Evolutionary conservation across 2,329 filamentous ascomycete genomes (phyloP), one percentile per base, ranked within the genome.

Genomic region (Aureobasidium zeae): DNA sequence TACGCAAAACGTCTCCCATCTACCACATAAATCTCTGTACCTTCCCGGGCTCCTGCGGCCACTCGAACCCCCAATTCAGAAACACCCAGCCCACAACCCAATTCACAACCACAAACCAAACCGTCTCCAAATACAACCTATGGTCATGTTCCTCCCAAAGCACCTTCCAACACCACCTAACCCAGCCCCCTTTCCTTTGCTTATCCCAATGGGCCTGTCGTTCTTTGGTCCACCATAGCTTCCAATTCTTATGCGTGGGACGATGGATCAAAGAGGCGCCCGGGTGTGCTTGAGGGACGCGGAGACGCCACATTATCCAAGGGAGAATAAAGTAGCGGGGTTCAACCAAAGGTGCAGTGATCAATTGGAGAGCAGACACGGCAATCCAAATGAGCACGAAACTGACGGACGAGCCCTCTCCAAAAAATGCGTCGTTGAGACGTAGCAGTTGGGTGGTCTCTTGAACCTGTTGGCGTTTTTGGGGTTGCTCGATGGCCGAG

Each of bases 301-400:
- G 74, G 6, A 96, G 65, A 1, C 91, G 75, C 86, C 88, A 96
- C 55, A 95, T 79, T 7, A 95, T 75, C 86, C 87, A 98, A 0
- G 89, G 88, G 10, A 95, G 72, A 58, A 98, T 93, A 62, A 94
- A 94, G 63, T 98, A 98, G 11, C 91, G 77, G 11, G 91, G 91
- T 61, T 98, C 91, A 8, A 98, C 89, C 1, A 98, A 73, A 0
- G 91, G 88, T 0, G 91, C 88, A 1, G 86, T 91, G 44, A 94
- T 67, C 10, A 98, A 74, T 0, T 85, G 89, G 3, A 94, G 69
- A 0, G 81, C 58, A 0, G 87, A 87, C 0, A 88, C 74, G 4
- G 79, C 64, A 6, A 94, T 60, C 70, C 74, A 81, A 21, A 80
- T 63, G 16, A 79, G 57, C 10, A 76, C 62, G 52, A 79, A 80